Evolutionary conservation across 495 filamentous ascomycete species (phyloP).

Genomic region (Aspergillus funiculosus): DNA sequence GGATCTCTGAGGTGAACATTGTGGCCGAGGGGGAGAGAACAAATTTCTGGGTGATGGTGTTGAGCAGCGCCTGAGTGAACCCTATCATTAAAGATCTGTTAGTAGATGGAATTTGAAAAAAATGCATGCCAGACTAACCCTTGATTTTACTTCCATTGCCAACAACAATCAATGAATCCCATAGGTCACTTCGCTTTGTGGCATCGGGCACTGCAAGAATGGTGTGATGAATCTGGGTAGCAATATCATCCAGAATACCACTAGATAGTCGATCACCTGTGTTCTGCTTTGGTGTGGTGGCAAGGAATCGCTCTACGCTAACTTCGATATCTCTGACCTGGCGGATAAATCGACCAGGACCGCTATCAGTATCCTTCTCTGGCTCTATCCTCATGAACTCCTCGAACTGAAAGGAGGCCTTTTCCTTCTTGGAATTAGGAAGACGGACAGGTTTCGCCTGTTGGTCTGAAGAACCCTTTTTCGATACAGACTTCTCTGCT

Average conservation of each 20-base stretch:
- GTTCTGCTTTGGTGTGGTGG: slow-evolving; percentile 46
- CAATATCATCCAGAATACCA: slow-evolving; percentile 70
- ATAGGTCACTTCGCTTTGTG: slow-evolving; percentile 73
- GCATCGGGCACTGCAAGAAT: slow-evolving; percentile 74
- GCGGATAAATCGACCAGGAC: slow-evolving; percentile 35
- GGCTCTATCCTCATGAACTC: slow-evolving; percentile 59
- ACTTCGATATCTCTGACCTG: slow-evolving; percentile 69
- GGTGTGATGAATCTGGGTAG: slow-evolving; percentile 72
- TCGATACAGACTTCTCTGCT: slow-evolving; percentile 66
- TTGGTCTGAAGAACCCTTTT: slow-evolving; percentile 48
- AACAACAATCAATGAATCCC: slow-evolving; percentile 83
- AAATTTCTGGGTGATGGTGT: slow-evolving; percentile 73
- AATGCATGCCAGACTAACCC: slow-evolving; percentile 43
- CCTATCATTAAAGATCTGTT: slow-evolving; percentile 37
- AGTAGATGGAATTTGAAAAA: neutral
- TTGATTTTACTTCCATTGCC: slow-evolving; percentile 81
- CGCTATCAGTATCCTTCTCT: slow-evolving; percentile 23
- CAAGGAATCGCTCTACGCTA: slow-evolving; percentile 80
- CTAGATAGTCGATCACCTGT: slow-evolving; percentile 41
- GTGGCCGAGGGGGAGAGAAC: slow-evolving; percentile 87
- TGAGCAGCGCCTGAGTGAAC: slow-evolving; percentile 81
- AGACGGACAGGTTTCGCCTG: slow-evolving; percentile 52
- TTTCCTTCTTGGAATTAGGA: slow-evolving; percentile 75
- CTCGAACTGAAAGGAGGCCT: slow-evolving; percentile 75
- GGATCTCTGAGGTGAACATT: slow-evolving; percentile 94